phyloP scores from a whole-genome alignment of 805 yeast species.

The Nakazawaea populi region DNA sequence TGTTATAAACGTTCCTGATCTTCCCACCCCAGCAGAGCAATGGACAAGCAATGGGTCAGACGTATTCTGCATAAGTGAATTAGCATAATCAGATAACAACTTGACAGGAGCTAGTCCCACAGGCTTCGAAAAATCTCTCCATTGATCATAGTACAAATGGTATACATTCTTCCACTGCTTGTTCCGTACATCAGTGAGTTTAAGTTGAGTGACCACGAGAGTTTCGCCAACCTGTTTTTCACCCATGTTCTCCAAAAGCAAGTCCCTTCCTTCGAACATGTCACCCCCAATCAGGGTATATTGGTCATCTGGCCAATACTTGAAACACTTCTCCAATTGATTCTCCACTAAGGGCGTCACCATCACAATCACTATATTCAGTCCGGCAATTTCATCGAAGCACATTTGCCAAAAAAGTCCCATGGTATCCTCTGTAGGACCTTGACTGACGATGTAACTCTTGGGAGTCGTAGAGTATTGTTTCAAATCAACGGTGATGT shows the following conservation, averaged over 20 bases:
- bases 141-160: constrained; percentile 35
- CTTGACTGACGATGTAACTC: constrained; percentile 67
- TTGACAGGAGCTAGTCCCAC: constrained; percentile 25
- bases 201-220: background rate
- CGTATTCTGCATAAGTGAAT: background rate
- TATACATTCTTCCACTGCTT: constrained; percentile 21
- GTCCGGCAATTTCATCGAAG: constrained; percentile 16
- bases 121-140: constrained; percentile 42
- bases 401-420: constrained; percentile 43
- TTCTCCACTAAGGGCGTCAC: constrained; percentile 57
- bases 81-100: constrained; percentile 16
- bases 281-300: constrained; percentile 12
- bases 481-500: constrained; percentile 17
- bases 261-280: background rate
- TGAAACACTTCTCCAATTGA: constrained; percentile 32
- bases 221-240: background rate
- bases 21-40: constrained; percentile 45
- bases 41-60: constrained; percentile 23
- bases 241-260: background rate
- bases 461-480: constrained; percentile 10
- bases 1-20: constrained; percentile 36
- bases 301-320: constrained; percentile 29
- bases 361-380: constrained; percentile 54
- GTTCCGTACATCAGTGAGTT: background rate
- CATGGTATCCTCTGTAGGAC: constrained; percentile 39